A percentile compares a stretch with the other conserved stretches of the same genome.
phyloP scores from a whole-genome alignment of 495 filamentous ascomycete species.

The Lepraria neglecta region DNA sequence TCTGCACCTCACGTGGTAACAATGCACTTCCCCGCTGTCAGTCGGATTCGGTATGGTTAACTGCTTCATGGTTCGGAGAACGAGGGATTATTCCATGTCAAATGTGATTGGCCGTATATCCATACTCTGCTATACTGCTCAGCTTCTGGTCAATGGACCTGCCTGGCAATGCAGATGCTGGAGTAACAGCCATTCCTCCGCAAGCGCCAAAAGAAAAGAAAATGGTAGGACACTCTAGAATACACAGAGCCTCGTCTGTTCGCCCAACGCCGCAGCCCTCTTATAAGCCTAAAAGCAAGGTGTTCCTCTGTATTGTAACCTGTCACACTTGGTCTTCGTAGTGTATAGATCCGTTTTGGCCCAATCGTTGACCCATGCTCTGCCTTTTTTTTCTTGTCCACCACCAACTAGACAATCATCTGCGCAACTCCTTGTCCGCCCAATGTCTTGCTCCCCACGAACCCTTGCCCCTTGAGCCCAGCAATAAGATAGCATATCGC shows the following conservation, averaged over 20 bases:
- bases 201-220: neutral
- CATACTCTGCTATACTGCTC: neutral
- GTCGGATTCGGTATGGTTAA: slow-evolving; percentile 7
- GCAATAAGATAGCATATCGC: slow-evolving; percentile 77
- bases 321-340: neutral
- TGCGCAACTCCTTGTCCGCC: slow-evolving; percentile 91
- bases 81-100: neutral
- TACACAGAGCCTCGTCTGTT: neutral
- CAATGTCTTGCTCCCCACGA: slow-evolving; percentile 93
- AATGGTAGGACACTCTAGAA: neutral
- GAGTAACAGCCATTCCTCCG: neutral
- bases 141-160: slow-evolving; percentile 1
- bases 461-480: slow-evolving; percentile 84
- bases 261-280: neutral
- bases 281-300: neutral
- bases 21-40: neutral
- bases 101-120: neutral
- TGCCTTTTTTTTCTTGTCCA: neutral
- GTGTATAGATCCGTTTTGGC: neutral
- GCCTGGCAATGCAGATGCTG: neutral
- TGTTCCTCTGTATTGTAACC: neutral
- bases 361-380: neutral
- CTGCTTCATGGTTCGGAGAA: neutral
- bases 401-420: slow-evolving; percentile 77
- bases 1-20: slow-evolving; percentile 8